A percentile compares a stretch with the other conserved stretches of the same genome.
phyloP scores from a whole-genome alignment of 768 basidiomycete genomes.

The Leccinum boreale region DNA sequence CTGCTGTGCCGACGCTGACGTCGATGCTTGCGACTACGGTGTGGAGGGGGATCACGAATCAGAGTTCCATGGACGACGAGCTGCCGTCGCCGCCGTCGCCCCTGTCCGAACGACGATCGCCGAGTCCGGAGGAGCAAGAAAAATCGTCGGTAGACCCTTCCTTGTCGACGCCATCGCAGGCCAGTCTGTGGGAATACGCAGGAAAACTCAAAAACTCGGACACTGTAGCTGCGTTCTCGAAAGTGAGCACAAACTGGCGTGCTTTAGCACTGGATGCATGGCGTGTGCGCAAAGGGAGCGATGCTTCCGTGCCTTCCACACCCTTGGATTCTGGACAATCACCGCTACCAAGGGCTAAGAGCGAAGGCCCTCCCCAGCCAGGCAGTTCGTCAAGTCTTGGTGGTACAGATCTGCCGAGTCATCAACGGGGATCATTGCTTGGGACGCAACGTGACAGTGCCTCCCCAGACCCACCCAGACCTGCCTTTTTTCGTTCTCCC shows the following conservation, averaged over 20 bases:
- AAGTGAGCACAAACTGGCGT: slow-evolving; percentile 73
- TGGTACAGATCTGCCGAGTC: slow-evolving; percentile 1
- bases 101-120: slow-evolving; percentile 27
- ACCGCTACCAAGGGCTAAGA: slow-evolving; percentile 20
- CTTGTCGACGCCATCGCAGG: slow-evolving; percentile 22
- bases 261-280: slow-evolving; percentile 49
- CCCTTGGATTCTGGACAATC: slow-evolving; percentile 2
- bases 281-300: slow-evolving; percentile 21
- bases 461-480: slow-evolving; percentile 52
- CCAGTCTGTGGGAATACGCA: slow-evolving; percentile 65
- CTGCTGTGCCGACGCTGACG: slow-evolving; percentile 38
- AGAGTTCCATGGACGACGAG: slow-evolving; percentile 66
- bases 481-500: slow-evolving; percentile 53
- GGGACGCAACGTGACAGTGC: slow-evolving; percentile 31
- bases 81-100: slow-evolving; percentile 40
- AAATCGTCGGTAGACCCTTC: slow-evolving; percentile 12
- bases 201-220: slow-evolving; percentile 74
- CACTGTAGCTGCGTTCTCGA: slow-evolving; percentile 64
- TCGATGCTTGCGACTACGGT: slow-evolving; percentile 59
- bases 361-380: slow-evolving; percentile 17
- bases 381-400: slow-evolving; percentile 14
- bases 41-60: slow-evolving; percentile 77
- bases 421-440: slow-evolving; percentile 42
- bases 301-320: slow-evolving; percentile 1
- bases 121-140: slow-evolving; percentile 18